phyloP scores from a whole-genome alignment of 2,329 filamentous ascomycete genomes.

The Diaporthe helianthi region DNA sequence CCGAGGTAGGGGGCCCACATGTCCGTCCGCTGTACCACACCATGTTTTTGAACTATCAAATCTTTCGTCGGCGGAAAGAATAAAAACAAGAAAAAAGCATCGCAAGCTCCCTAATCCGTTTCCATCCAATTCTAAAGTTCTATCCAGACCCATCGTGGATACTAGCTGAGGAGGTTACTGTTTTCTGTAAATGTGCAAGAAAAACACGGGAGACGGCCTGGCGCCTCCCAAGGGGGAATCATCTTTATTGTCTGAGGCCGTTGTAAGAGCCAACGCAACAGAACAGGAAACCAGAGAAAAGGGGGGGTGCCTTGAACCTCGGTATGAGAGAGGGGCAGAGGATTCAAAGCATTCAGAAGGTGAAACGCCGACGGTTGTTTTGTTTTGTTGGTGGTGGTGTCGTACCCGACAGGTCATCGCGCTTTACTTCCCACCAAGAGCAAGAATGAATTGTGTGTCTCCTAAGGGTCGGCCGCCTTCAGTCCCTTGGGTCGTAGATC shows the following conservation, averaged over 20 bases:
- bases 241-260: constrained; percentile 20
- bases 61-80: constrained; percentile 24
- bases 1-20: neutral
- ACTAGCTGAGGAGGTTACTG: neutral
- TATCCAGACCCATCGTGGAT: constrained; percentile 16
- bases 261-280: constrained; percentile 1
- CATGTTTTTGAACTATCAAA: constrained; percentile 26
- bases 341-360: constrained; percentile 20
- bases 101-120: neutral
- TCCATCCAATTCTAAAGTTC: constrained; percentile 15
- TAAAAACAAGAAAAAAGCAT: neutral
- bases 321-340: neutral
- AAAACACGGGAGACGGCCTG: constrained; percentile 27
- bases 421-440: constrained; percentile 31
- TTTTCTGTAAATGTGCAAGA: neutral
- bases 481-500: constrained; percentile 62
- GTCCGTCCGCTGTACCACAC: constrained; percentile 7
- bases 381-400: constrained; percentile 8
- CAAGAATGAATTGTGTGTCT: constrained; percentile 34
- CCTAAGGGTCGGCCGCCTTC: constrained; percentile 33
- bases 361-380: constrained; percentile 25
- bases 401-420: constrained; percentile 15
- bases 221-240: constrained; percentile 33
- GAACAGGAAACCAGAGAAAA: constrained; percentile 18
- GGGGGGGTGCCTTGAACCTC: neutral